Evolutionary conservation across 208 protist genomes (phyloP).

Genomic region (Leptomonas seymouri): DNA sequence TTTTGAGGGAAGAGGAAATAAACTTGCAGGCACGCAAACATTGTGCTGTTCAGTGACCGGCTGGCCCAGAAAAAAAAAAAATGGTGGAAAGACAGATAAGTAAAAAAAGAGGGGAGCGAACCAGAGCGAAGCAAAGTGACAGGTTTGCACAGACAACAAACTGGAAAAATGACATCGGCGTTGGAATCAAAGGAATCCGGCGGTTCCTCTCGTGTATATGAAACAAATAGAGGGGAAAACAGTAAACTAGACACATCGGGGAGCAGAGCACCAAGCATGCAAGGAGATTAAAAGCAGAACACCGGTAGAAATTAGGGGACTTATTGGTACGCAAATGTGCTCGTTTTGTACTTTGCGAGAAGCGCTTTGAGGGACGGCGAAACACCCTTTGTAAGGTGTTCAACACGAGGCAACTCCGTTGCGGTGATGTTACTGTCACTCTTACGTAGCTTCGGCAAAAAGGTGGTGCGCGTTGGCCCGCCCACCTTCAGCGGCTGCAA

Average conservation of each 20-base stretch:
- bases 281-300: constrained; percentile 17
- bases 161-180: no score
- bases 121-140: no score
- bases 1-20: no score
- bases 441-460: not conserved
- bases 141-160: no score
- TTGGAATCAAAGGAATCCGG: no score
- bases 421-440: constrained; percentile 9
- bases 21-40: no score
- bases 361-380: constrained; percentile 75
- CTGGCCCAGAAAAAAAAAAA: no score
- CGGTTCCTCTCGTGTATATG: no score
- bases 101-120: no score
- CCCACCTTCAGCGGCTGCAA: constrained; percentile 14
- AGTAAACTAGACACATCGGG: not conserved
- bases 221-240: constrained; percentile 10
- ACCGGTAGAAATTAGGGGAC: constrained; percentile 6
- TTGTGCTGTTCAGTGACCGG: no score
- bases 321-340: constrained; percentile 37
- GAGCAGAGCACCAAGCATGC: constrained; percentile 15
- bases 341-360: constrained; percentile 58
- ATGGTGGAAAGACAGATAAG: no score
- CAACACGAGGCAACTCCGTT: constrained; percentile 20
- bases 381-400: constrained; percentile 26
- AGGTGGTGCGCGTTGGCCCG: constrained; percentile 6